phyloP scores from a whole-genome alignment of 768 basidiomycete species.

The Coprinopsis marcescibilis region DNA sequence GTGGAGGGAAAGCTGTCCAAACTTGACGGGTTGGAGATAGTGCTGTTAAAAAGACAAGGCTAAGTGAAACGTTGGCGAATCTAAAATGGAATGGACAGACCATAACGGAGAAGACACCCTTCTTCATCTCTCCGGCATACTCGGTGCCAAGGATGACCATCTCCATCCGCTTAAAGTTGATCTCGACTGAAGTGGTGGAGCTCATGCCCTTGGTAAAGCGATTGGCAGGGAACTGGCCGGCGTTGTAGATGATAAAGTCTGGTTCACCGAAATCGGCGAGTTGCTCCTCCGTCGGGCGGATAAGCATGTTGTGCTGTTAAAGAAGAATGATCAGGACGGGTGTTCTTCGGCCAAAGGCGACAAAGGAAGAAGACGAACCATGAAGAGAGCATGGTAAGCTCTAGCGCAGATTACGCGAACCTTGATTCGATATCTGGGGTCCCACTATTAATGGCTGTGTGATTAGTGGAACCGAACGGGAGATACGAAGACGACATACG shows the following conservation, averaged over 20 bases:
- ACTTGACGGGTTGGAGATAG: conserved; percentile 98
- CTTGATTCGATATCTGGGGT: conserved; percentile 99
- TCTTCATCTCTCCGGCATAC: conserved; percentile 99
- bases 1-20: conserved; percentile 95
- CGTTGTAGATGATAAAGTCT: conserved; percentile 99
- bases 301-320: conserved; percentile 96
- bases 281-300: conserved; percentile 94
- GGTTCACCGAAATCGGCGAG: conserved; percentile 93
- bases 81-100: conserved; percentile 28
- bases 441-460: conserved; percentile 56
- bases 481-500: conserved; percentile 35
- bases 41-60: conserved; percentile 44
- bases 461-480: neutral
- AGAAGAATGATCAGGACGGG: conserved; percentile 11
- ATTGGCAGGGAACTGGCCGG: conserved; percentile 99
- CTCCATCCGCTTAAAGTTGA: conserved; percentile 99
- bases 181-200: conserved; percentile 96
- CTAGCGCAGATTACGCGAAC: conserved; percentile 98
- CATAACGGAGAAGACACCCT: conserved; percentile 99
- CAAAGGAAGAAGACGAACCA: conserved; percentile 55
- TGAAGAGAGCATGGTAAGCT: conserved; percentile 98
- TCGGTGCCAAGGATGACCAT: conserved; percentile 99
- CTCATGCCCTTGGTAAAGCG: conserved; percentile 99
- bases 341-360: conserved; percentile 14
- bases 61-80: conserved; percentile 6